These are phyloP conservation scores for Lignosus rhinocerotis DNA, from an alignment of 1,284 basidiomycete genomes.

Conservation along the genomic window DNA sequence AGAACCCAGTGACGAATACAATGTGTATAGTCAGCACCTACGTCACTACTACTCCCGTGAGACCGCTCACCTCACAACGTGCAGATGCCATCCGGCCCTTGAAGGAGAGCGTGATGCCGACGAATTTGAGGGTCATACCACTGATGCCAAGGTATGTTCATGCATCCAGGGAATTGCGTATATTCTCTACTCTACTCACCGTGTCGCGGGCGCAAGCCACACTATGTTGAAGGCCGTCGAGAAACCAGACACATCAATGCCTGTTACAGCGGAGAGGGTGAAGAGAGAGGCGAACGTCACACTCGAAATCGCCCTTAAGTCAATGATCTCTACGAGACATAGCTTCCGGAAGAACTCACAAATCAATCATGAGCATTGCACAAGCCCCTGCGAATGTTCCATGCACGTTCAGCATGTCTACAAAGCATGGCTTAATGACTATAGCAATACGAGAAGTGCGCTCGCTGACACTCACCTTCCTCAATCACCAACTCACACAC, in stretches of 20 bases:
- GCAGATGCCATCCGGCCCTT: constrained; percentile 23
- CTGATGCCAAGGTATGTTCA: background rate
- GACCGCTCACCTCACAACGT: constrained; percentile 28
- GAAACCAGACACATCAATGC: constrained; percentile 26
- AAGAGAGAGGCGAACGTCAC: constrained; percentile 29
- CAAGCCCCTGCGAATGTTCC: constrained; percentile 29
- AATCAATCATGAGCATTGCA: constrained; percentile 27
- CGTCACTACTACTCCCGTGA: background rate
- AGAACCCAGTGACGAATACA: background rate
- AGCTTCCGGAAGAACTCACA: constrained; percentile 21
- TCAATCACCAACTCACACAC: constrained; percentile 29
- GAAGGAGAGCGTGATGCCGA: constrained; percentile 26
- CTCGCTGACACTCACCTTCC: constrained; percentile 21
- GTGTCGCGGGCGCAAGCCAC: constrained; percentile 27
- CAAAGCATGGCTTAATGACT: background rate
- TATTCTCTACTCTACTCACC: constrained; percentile 17
- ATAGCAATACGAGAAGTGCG: background rate
- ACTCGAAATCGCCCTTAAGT: constrained; percentile 4
- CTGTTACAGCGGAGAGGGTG: constrained; percentile 21
- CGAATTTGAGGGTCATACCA: constrained; percentile 26
- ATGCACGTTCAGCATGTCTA: constrained; percentile 34
- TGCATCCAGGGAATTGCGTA: background rate
- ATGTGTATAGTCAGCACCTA: background rate
- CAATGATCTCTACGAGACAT: background rate
- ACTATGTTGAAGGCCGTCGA: constrained; percentile 29